These are phyloP conservation scores for Neurospora sp. DNA, from an alignment of 495 filamentous ascomycete genomes.

Conservation along the genomic window DNA sequence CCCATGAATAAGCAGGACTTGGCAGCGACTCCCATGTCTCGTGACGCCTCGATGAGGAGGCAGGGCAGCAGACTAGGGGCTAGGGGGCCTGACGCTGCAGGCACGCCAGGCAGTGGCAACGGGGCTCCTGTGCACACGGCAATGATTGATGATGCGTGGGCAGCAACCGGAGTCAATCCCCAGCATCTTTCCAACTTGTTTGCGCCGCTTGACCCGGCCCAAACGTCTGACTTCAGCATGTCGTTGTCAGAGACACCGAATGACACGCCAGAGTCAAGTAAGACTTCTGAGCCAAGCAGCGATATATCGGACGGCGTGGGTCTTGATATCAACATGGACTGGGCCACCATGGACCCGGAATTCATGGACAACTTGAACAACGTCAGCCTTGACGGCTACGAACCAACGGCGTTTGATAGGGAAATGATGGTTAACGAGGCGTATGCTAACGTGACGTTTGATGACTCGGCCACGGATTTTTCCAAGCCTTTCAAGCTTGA, in stretches of 20 bases:
- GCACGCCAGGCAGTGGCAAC: slow-evolving; percentile 17
- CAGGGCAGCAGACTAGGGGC: slow-evolving; percentile 28
- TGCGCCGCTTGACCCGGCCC: slow-evolving; percentile 16
- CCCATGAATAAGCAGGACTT: slow-evolving; percentile 25
- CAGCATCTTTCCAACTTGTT: slow-evolving; percentile 31
- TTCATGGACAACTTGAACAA: slow-evolving; percentile 25
- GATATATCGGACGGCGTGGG: slow-evolving; percentile 40
- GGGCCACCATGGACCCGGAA: slow-evolving; percentile 31
- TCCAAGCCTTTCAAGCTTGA: slow-evolving; percentile 35
- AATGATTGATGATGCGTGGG: slow-evolving; percentile 23
- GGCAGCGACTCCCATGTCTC: slow-evolving; percentile 35
- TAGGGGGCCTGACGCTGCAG: slow-evolving; percentile 17
- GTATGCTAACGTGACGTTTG: neutral
- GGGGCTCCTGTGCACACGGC: slow-evolving; percentile 11
- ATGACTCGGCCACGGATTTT: slow-evolving; percentile 22
- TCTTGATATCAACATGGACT: slow-evolving; percentile 33
- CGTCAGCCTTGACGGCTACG: slow-evolving; percentile 20
- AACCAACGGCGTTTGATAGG: slow-evolving; percentile 8
- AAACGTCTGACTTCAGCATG: slow-evolving; percentile 35
- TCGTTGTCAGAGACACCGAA: slow-evolving; percentile 42
- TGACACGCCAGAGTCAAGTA: slow-evolving; percentile 47
- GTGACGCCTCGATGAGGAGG: slow-evolving; percentile 35
- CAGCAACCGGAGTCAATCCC: slow-evolving; percentile 34
- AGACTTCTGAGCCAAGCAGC: slow-evolving; percentile 43
- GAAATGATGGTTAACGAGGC: slow-evolving; percentile 3